These are phyloP conservation scores for Entomortierella chlamydospora DNA, from an alignment of 192 early-diverging fungal species.

Conservation along the genomic window DNA sequence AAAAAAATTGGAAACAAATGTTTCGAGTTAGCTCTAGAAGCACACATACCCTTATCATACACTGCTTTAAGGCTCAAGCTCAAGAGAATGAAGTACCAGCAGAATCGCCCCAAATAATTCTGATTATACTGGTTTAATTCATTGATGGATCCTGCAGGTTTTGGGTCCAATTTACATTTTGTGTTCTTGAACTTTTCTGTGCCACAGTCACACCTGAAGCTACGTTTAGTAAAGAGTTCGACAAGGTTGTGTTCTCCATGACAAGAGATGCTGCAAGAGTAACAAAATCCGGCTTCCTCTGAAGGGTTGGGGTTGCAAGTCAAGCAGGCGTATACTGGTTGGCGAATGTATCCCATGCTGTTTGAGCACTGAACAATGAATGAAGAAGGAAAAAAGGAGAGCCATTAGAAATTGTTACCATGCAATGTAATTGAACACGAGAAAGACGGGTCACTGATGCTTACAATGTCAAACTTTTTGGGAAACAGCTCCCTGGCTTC, in stretches of 20 bases:
- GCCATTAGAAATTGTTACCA: no score
- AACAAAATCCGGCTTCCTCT: slow-evolving; percentile 60
- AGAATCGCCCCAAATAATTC: slow-evolving; percentile 87
- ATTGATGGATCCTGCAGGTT: slow-evolving; percentile 61
- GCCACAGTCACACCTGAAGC: slow-evolving; percentile 94
- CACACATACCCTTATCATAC: no score
- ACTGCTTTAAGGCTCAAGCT: no score
- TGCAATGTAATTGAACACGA: neutral
- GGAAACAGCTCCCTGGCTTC: slow-evolving; percentile 49
- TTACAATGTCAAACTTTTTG: slow-evolving; percentile 53
- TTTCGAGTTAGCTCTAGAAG: neutral
- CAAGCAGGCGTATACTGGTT: slow-evolving; percentile 84
- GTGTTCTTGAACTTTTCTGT: slow-evolving; percentile 60
- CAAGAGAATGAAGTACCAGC: no score
- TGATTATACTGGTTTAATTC: slow-evolving; percentile 83
- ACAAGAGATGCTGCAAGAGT: slow-evolving; percentile 83
- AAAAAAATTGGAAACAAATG: neutral
- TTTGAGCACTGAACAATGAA: slow-evolving; percentile 69
- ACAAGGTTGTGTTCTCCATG: slow-evolving; percentile 82
- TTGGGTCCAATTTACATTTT: slow-evolving; percentile 60
- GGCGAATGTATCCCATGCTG: slow-evolving; percentile 79
- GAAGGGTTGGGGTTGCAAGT: slow-evolving; percentile 69
- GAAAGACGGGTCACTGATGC: neutral
- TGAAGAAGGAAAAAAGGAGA: neutral
- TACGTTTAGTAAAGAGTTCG: slow-evolving; percentile 87